A percentile compares a stretch with the other conserved stretches of the same genome.
These are phyloP conservation scores for Patellaria atrata DNA, from an alignment of 495 filamentous ascomycete species.

Conservation along the genomic window DNA sequence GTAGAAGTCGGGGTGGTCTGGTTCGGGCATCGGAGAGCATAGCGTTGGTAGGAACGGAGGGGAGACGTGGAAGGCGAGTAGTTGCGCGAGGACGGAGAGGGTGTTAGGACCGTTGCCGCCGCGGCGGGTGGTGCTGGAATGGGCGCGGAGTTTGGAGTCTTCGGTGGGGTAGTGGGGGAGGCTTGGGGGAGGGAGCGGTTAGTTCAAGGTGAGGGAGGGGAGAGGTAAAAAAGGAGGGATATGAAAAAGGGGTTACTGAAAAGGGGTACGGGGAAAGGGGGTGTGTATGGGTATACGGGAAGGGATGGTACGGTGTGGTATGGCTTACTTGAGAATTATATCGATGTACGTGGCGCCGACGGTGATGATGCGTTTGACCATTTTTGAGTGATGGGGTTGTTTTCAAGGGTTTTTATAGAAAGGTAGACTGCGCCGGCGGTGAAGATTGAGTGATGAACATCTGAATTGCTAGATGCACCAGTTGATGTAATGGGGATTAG, in stretches of 20 bases:
- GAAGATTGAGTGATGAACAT: no score
- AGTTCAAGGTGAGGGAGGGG: no score
- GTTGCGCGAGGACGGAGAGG: constrained; percentile 51
- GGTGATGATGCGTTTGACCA: constrained; percentile 6
- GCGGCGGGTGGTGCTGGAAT: constrained; percentile 40
- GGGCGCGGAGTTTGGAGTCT: constrained; percentile 58
- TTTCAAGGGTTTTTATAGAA: neutral
- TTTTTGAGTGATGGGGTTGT: no score
- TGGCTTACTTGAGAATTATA: constrained; percentile 15
- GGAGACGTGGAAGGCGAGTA: constrained; percentile 26
- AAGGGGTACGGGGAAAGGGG: no score
- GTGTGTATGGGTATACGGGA: no score
- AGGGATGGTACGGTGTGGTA: no score
- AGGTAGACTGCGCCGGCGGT: neutral
- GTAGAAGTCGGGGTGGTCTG: no score
- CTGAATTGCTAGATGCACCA: no score
- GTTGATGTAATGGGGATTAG: no score
- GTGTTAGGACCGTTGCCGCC: constrained; percentile 62
- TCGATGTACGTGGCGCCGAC: constrained; percentile 16
- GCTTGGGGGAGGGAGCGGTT: constrained; percentile 31
- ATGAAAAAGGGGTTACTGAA: no score
- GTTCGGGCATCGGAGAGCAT: no score
- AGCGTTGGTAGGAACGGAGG: no score
- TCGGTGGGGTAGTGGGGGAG: constrained; percentile 51
- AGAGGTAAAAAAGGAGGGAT: neutral